These are phyloP conservation scores for Trichoderma asperelloides DNA, from an alignment of 495 filamentous ascomycete genomes.

Conservation along the genomic window DNA sequence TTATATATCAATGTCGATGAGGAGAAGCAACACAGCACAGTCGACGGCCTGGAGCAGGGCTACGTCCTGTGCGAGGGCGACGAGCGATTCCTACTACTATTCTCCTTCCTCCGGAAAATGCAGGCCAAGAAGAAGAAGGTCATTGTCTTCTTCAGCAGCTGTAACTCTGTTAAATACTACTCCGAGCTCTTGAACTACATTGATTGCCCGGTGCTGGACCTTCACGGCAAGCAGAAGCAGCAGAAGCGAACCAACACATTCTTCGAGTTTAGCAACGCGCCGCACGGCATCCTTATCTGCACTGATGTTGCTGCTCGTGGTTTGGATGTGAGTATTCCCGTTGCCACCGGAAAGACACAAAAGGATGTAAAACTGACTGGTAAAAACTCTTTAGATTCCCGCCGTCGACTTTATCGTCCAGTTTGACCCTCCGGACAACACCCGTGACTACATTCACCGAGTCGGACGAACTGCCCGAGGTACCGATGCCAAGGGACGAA, in stretches of 20 bases:
- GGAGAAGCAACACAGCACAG: slow-evolving; percentile 46
- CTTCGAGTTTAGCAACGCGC: slow-evolving; percentile 96
- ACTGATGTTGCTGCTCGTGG: slow-evolving; percentile 94
- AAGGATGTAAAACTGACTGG: background rate
- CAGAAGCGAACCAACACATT: slow-evolving; percentile 96
- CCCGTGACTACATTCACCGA: slow-evolving; percentile 90
- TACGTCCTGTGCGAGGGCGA: slow-evolving; percentile 91
- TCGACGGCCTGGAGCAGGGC: slow-evolving; percentile 88
- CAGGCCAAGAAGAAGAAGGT: slow-evolving; percentile 77
- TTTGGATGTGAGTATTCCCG: slow-evolving; percentile 57
- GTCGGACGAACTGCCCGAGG: slow-evolving; percentile 93
- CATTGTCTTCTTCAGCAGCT: slow-evolving; percentile 93
- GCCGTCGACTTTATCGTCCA: slow-evolving; percentile 94
- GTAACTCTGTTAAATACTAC: slow-evolving; percentile 90
- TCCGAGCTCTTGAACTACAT: slow-evolving; percentile 93
- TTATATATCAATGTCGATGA: slow-evolving; percentile 90
- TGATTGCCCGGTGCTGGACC: slow-evolving; percentile 80
- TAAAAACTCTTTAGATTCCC: slow-evolving; percentile 51
- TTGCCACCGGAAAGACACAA: background rate
- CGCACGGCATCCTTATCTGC: slow-evolving; percentile 81
- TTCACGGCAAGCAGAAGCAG: slow-evolving; percentile 94
- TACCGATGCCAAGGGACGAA: slow-evolving; percentile 70
- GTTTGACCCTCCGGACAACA: slow-evolving; percentile 89
- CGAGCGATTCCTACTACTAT: slow-evolving; percentile 86
- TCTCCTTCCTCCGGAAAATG: slow-evolving; percentile 88